A percentile compares a stretch with the other conserved stretches of the same genome.
Conservation (phyloP, 192 early-diverging fungal genomes). For the Spizellomyces sp. region DNA sequence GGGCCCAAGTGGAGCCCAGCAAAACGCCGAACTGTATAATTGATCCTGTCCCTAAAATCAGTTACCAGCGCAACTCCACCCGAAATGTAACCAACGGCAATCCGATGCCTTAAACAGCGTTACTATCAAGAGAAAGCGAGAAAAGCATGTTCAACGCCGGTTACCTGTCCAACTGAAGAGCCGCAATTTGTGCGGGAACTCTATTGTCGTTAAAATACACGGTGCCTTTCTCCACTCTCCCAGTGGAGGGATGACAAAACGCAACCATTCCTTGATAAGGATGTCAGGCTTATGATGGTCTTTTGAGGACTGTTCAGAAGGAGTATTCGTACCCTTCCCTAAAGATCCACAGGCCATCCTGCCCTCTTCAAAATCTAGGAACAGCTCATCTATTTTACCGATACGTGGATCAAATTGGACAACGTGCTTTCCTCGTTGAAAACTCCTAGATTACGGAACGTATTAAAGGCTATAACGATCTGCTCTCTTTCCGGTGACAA, state of each 20-base stretch:
- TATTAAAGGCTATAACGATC: too few species aligned
- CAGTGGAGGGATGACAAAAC: slow-evolving; percentile 57
- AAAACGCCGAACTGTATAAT: slow-evolving; percentile 50
- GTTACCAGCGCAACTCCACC: slow-evolving; percentile 58
- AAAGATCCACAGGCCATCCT: slow-evolving; percentile 53
- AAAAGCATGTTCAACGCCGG: background rate
- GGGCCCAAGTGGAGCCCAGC: slow-evolving; percentile 57
- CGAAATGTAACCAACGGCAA: slow-evolving; percentile 58
- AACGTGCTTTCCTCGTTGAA: slow-evolving; percentile 38
- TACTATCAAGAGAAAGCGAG: background rate
- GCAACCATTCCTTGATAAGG: slow-evolving; percentile 53
- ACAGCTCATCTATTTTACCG: slow-evolving; percentile 51
- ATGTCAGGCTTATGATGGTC: background rate
- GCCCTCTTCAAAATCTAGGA: slow-evolving; percentile 52
- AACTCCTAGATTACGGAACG: slow-evolving; percentile 14
- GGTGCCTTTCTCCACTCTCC: slow-evolving; percentile 61
- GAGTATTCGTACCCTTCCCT: slow-evolving; percentile 42
- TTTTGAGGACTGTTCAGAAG: background rate
- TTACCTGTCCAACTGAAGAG: slow-evolving; percentile 62
- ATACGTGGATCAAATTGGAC: slow-evolving; percentile 63
- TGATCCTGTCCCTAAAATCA: slow-evolving; percentile 40
- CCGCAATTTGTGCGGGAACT: slow-evolving; percentile 36
- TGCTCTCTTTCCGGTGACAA: too few species aligned
- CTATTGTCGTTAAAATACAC: slow-evolving; percentile 52
- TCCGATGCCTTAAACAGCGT: slow-evolving; percentile 45